These are phyloP conservation scores for Chytridium lagenaria DNA, from an alignment of 371 early-diverging fungal species.

Conservation along the genomic window DNA sequence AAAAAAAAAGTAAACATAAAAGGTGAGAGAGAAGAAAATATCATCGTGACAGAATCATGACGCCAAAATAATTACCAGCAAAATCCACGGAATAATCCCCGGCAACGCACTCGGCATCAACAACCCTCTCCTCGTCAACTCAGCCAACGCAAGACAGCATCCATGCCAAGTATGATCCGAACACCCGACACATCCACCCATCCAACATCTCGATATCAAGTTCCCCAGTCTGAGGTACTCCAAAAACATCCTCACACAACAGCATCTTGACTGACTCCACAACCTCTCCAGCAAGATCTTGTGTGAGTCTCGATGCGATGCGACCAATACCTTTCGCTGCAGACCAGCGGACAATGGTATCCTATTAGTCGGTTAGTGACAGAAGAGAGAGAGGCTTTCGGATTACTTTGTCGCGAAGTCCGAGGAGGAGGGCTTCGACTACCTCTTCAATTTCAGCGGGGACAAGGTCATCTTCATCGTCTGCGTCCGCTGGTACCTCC, in stretches of 20 bases:
- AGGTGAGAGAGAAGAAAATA: no score
- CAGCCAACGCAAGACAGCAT: conserved; percentile 89
- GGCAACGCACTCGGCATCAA: conserved; percentile 72
- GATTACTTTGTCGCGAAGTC: conserved; percentile 77
- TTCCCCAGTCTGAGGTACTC: neutral
- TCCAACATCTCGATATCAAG: neutral
- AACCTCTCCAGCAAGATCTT: conserved; percentile 82
- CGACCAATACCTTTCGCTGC: conserved; percentile 95
- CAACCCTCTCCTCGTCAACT: conserved; percentile 86
- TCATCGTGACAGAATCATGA: no score
- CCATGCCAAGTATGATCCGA: conserved; percentile 96
- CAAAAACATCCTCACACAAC: conserved; percentile 54
- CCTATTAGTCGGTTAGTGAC: conserved; percentile 52
- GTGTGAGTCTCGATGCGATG: conserved; percentile 79
- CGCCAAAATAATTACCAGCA: conserved; percentile 58
- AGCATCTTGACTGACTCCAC: conserved; percentile 75
- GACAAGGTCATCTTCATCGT: conserved; percentile 60
- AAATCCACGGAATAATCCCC: conserved; percentile 78
- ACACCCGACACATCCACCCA: conserved; percentile 73
- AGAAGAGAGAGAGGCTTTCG: conserved; percentile 8
- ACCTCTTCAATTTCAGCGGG: conserved; percentile 78
- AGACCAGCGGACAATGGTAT: conserved; percentile 95
- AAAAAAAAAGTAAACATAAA: no score
- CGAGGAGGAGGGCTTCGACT: conserved; percentile 79
- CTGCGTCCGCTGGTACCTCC: neutral